A percentile compares a stretch with the other conserved stretches of the same genome.
phyloP scores from a whole-genome alignment of 352 stramenopile genomes.

The Globisporangium iwayamae region DNA sequence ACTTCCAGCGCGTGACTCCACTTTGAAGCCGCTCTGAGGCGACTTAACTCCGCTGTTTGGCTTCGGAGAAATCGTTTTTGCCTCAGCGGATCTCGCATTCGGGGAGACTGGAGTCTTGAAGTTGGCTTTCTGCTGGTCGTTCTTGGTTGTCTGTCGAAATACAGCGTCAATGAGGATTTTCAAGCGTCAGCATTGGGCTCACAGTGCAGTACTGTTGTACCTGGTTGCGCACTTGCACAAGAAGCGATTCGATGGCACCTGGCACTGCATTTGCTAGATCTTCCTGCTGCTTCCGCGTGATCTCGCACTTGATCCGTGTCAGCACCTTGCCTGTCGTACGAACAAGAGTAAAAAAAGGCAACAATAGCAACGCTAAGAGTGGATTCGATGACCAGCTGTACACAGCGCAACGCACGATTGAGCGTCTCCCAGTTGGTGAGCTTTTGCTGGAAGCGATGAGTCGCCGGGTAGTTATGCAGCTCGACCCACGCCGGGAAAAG shows the following conservation, averaged over 20 bases:
- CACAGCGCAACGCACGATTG: conserved; percentile 31
- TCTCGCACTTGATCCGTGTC: conserved; percentile 38
- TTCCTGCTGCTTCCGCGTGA: conserved; percentile 40
- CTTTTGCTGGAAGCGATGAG: conserved; percentile 44
- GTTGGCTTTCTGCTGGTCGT: conserved; percentile 15
- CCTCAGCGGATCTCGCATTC: neutral
- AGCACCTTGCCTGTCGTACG: conserved; percentile 37
- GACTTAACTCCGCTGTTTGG: conserved; percentile 2
- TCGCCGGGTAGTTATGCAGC: conserved; percentile 42
- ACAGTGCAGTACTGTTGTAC: conserved; percentile 13
- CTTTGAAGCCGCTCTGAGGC: neutral
- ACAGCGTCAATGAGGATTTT: neutral
- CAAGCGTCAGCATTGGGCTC: neutral
- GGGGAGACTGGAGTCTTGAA: conserved; percentile 11
- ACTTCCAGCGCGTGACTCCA: neutral
- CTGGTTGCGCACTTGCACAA: conserved; percentile 42
- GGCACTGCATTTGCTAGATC: conserved; percentile 37
- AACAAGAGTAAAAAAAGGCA: neutral
- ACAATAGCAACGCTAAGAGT: neutral
- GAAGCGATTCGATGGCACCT: conserved; percentile 36
- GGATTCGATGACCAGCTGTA: too few relatives aligned
- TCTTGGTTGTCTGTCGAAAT: conserved; percentile 14
- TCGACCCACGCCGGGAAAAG: conserved; percentile 42
- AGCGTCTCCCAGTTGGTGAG: conserved; percentile 53
- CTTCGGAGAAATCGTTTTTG: neutral